Percentiles rank a stretch among this genome's conserved stretches.
Evolutionary conservation across 2,329 filamentous ascomycete genomes (phyloP).

Genomic region (Ophiostoma montium): DNA sequence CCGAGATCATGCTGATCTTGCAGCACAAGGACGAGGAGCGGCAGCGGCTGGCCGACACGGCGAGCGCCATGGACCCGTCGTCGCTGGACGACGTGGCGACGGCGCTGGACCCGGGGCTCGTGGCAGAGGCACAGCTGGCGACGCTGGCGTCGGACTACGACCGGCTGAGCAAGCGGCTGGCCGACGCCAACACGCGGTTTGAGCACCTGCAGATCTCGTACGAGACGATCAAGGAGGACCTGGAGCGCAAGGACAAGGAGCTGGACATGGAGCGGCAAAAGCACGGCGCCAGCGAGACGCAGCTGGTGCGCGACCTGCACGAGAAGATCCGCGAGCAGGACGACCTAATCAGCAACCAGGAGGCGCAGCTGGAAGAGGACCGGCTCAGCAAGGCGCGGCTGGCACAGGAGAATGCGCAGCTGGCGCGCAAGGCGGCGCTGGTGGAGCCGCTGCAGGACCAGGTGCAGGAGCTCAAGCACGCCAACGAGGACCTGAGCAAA

Average conservation of each 20-base stretch:
- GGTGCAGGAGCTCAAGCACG: constrained; percentile 43
- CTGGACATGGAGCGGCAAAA: constrained; percentile 39
- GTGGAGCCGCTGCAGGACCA: constrained; percentile 42
- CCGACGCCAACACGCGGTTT: constrained; percentile 43
- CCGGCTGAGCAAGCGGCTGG: constrained; percentile 39
- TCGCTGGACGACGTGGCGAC: constrained; percentile 24
- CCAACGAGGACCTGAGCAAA: constrained; percentile 43
- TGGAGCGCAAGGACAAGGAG: constrained; percentile 40
- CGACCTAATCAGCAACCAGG: constrained; percentile 55
- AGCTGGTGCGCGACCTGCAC: constrained; percentile 39
- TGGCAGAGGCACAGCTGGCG: constrained; percentile 41
- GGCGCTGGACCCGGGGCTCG: constrained; percentile 38
- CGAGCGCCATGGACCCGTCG: constrained; percentile 20
- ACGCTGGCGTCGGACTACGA: constrained; percentile 37
- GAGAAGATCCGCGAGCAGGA: constrained; percentile 51
- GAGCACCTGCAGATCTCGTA: constrained; percentile 47
- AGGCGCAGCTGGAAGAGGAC: constrained; percentile 47
- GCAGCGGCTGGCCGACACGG: constrained; percentile 12
- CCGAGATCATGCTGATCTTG: constrained; percentile 33
- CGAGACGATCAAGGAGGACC: constrained; percentile 50
- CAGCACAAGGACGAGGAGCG: constrained; percentile 33
- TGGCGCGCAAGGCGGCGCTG: constrained; percentile 32
- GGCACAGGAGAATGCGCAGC: constrained; percentile 32
- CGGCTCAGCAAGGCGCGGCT: constrained; percentile 30
- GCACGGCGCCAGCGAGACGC: constrained; percentile 36